Evolutionary conservation across 495 filamentous ascomycete species (phyloP), one percentile per base, ranked within the genome.

Genomic region (Neurospora sp.): DNA sequence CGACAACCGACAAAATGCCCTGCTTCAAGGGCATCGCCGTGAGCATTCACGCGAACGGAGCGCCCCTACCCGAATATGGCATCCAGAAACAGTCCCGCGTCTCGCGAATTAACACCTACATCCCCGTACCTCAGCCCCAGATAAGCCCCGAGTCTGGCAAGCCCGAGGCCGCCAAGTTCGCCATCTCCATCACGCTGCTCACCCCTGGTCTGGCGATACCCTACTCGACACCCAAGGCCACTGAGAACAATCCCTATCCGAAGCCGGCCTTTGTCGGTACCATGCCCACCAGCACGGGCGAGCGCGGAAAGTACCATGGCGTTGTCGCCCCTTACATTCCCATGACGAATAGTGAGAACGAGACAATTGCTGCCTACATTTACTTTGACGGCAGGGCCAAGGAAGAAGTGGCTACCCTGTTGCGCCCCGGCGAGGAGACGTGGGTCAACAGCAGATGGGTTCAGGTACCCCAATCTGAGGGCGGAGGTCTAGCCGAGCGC

Each of bases 391-490:
- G 96, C 15, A 86, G 96, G 69, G 87, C 89, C 38, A 98, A 99
- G 82, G 96, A 99, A 77, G 96, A 99, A 81, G 97, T 98, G 19
- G 96, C 96, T 72, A 99, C 96, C 39, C 83, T 99, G 54, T 85
- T 99, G 40, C 88, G 96, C 71, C 90, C 94, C 24, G 96, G 96
- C 54, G 96, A 98, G 75, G 96, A 99, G 82, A 99, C 96, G 0
- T 99, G 96, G 96, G 97, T 99, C 34, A 98, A 97, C 76, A 97
- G 94, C 11, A 86, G 96, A 79, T 99, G 96, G 96, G 96, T 99
- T 73, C 93, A 95, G 78, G 89, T 99, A 5, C 93, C 94, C 3
- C 89, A 92, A 13, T 91, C 91, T 3, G 95, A 98, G 82, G 94
- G 94, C 31, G 94, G 94, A 34, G 94, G 94, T 17, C 89, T 99